phyloP scores from a whole-genome alignment of 148 eudicot genomes.

The Fallopia convolvulus region DNA sequence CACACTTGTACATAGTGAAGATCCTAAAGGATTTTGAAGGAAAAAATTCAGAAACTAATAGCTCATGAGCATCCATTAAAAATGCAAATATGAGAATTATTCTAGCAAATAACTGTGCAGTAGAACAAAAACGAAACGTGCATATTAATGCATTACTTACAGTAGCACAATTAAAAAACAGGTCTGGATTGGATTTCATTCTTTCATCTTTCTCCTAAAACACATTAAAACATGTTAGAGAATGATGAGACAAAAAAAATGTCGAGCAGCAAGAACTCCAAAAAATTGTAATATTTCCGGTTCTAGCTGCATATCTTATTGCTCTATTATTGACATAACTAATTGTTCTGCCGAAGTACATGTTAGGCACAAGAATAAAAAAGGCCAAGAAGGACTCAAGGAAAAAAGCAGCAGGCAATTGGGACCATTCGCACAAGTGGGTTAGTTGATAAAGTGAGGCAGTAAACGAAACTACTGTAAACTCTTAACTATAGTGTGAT shows the following conservation, averaged over 20 bases:
- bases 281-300: not conserved
- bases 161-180: slow-evolving; percentile 79
- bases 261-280: not conserved
- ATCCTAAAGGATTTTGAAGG: not conserved
- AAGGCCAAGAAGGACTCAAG: not conserved
- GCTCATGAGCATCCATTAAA: not conserved
- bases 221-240: slow-evolving; percentile 6
- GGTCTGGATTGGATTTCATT: slow-evolving; percentile 81
- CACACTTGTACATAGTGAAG: not conserved
- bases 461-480: not conserved
- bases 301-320: not conserved
- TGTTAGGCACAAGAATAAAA: not conserved
- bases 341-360: not conserved
- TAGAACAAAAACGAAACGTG: not conserved
- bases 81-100: not conserved
- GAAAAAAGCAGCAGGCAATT: not conserved
- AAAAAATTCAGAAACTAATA: not conserved
- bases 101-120: not conserved
- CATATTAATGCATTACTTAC: slow-evolving; percentile 30
- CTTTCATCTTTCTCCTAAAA: slow-evolving; percentile 86
- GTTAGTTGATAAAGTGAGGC: too few species aligned
- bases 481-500: not conserved
- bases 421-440: too few species aligned
- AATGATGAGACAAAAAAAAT: not conserved
- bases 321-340: not conserved